Evolutionary conservation across 768 basidiomycete genomes (phyloP).

Genomic region (Boletus rubroflammeus): DNA sequence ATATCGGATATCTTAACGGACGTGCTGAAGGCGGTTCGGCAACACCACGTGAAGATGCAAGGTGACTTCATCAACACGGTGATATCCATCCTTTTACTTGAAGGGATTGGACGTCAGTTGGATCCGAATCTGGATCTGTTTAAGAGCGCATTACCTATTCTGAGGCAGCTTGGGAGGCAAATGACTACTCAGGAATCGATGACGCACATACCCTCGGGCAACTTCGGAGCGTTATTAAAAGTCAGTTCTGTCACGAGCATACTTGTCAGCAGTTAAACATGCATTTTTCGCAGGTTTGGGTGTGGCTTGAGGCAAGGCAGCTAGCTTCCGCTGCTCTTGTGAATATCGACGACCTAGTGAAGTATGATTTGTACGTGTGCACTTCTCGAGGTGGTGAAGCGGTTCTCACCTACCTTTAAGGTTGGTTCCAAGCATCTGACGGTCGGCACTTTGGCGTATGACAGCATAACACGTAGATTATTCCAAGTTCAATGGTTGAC

Average conservation of each 20-base stretch:
- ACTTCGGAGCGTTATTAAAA: conserved; percentile 86
- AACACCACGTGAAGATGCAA: conserved; percentile 98
- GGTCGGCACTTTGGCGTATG: background rate
- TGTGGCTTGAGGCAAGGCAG: conserved; percentile 89
- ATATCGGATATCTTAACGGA: conserved; percentile 91
- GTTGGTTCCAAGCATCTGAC: conserved; percentile 48
- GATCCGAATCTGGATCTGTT: conserved; percentile 93
- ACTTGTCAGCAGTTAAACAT: background rate
- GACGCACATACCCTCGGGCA: conserved; percentile 59
- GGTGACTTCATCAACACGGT: conserved; percentile 99
- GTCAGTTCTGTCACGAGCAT: conserved; percentile 38
- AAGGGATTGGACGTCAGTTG: conserved; percentile 92
- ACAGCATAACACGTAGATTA: conserved; percentile 12
- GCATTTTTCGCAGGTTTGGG: conserved; percentile 64
- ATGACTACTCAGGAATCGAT: conserved; percentile 75
- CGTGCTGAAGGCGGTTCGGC: conserved; percentile 79
- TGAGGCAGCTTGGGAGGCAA: conserved; percentile 87
- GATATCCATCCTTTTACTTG: conserved; percentile 86
- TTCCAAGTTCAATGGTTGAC: background rate
- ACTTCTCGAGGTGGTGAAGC: background rate
- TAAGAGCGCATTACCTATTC: conserved; percentile 90
- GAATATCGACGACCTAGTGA: conserved; percentile 81
- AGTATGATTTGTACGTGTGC: conserved; percentile 76
- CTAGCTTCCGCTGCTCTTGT: conserved; percentile 75
- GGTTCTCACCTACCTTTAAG: conserved; percentile 32